Percentiles rank a stretch among this genome's conserved stretches.
These are phyloP conservation scores for Colletotrichum paranaense DNA, from an alignment of 2,329 filamentous ascomycete species.

Conservation along the genomic window DNA sequence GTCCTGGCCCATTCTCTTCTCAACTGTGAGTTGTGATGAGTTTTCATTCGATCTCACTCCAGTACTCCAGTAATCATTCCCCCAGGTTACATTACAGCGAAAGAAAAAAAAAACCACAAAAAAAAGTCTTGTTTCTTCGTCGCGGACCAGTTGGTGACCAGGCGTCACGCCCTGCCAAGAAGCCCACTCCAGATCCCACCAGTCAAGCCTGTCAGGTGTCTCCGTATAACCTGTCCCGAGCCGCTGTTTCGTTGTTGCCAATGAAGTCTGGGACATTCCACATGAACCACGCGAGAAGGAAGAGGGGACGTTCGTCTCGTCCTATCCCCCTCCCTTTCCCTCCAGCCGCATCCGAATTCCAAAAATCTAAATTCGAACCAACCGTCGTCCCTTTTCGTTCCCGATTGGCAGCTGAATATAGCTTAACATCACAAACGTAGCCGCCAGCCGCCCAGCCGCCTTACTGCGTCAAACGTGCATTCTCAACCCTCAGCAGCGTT, in stretches of 20 bases:
- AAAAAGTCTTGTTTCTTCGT: not conserved
- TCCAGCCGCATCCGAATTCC: not conserved
- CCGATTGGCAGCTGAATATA: slow-evolving; percentile 25
- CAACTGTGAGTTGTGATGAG: not conserved
- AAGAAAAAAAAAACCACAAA: not conserved
- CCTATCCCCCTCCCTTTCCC: no score
- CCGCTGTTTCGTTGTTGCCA: not conserved
- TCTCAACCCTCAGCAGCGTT: not conserved
- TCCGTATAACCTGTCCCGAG: not conserved
- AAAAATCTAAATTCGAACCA: not conserved
- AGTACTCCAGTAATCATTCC: not conserved
- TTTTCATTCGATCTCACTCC: not conserved
- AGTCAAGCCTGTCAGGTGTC: not conserved
- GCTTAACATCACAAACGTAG: slow-evolving; percentile 3
- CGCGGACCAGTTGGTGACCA: slow-evolving; percentile 1
- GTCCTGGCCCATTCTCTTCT: not conserved
- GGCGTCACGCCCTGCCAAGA: slow-evolving; percentile 13
- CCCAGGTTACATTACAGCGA: not conserved
- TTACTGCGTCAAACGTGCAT: not conserved
- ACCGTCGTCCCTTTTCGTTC: not conserved
- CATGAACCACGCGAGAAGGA: not conserved
- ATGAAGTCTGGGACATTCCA: not conserved
- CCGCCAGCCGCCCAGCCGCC: slow-evolving; percentile 30
- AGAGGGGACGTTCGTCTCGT: no score
- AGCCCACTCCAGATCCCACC: not conserved